phyloP scores from a whole-genome alignment of 139 green algal genomes.

The Monoraphidium neglectum region DNA sequence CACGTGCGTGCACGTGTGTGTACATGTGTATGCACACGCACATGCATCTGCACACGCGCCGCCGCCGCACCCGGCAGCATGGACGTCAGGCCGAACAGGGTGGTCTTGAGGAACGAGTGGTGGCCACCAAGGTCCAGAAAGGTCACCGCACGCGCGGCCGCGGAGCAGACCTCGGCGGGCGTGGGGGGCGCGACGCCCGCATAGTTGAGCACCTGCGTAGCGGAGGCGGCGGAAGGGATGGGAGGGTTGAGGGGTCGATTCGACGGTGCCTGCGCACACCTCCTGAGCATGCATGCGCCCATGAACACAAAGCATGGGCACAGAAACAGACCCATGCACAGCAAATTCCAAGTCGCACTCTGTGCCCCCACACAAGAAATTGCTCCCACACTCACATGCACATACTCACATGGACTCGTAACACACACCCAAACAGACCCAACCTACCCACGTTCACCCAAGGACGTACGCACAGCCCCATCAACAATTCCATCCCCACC shows the following conservation, averaged over 20 bases:
- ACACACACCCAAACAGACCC: not conserved
- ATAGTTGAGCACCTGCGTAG: conserved; percentile 51
- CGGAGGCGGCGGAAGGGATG: no score
- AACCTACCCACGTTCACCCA: not conserved
- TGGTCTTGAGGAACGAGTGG: conserved; percentile 81
- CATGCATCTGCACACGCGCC: not conserved
- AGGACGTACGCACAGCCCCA: not conserved
- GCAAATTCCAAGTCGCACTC: not conserved
- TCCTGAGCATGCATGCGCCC: no score
- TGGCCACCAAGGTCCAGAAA: conserved; percentile 88
- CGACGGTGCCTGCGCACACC: not conserved
- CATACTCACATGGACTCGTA: not conserved
- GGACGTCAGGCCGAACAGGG: conserved; percentile 69
- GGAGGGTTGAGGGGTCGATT: no score
- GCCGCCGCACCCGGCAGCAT: conserved; percentile 37
- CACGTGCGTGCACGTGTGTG: not conserved
- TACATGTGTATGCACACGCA: not conserved
- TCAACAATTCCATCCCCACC: not conserved
- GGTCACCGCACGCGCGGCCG: conserved; percentile 53
- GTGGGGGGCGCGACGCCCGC: conserved; percentile 44
- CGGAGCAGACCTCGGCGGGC: conserved; percentile 51
- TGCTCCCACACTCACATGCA: not conserved
- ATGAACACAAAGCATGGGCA: no score
- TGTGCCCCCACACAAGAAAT: not conserved
- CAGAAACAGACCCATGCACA: no score